phyloP scores from a whole-genome alignment of 139 green algal species.

The Chlamydomonas eustigma region DNA sequence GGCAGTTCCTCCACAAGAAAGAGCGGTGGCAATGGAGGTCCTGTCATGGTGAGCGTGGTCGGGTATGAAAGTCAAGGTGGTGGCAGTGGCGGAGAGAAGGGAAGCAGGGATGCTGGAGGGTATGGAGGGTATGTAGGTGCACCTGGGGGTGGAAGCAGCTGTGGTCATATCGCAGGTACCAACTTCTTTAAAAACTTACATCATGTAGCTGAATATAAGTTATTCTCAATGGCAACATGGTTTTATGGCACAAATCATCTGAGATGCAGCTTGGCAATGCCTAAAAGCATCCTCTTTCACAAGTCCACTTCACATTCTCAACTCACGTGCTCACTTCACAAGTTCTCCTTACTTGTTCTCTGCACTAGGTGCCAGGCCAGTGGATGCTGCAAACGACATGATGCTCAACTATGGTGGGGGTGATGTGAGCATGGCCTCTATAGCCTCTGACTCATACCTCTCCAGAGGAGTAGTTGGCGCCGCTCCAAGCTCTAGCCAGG shows the following conservation, averaged over 20 bases:
- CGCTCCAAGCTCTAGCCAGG: background rate
- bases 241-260: too few relatives aligned
- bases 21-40: background rate
- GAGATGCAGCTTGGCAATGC: too few relatives aligned
- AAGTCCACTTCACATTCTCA: too few relatives aligned
- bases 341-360: too few relatives aligned
- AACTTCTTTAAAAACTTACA: too few relatives aligned
- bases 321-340: too few relatives aligned
- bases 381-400: background rate
- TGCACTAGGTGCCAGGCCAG: too few relatives aligned
- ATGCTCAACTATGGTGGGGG: constrained; percentile 12
- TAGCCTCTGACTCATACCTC: background rate
- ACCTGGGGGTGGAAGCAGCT: background rate
- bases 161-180: background rate
- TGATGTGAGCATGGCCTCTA: background rate
- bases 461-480: background rate
- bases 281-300: too few relatives aligned
- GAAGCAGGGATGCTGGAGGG: background rate
- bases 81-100: background rate
- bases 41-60: constrained; percentile 63
- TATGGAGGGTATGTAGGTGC: background rate
- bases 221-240: too few relatives aligned
- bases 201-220: too few relatives aligned
- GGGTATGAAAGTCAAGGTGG: constrained; percentile 38
- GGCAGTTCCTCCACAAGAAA: background rate